Conservation (phyloP, 1,284 basidiomycete species). For the Leccinum griseonigrum region DNA sequence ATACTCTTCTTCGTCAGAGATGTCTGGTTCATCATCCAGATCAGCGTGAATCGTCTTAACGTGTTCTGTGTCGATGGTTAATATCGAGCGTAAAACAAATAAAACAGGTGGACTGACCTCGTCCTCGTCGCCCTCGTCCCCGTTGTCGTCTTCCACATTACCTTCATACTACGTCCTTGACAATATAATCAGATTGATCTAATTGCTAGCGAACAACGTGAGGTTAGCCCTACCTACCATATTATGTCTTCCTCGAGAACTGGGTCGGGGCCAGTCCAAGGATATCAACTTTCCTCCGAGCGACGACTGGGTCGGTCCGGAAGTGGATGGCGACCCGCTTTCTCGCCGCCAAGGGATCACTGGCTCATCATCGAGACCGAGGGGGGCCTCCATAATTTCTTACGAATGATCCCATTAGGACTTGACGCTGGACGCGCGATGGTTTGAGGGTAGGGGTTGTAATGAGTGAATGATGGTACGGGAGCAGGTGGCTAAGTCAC, state of each 20-base stretch:
- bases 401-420: conserved; percentile 68
- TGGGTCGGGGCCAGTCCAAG: conserved; percentile 37
- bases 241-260: conserved; percentile 56
- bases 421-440: conserved; percentile 73
- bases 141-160: conserved; percentile 49
- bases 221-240: conserved; percentile 63
- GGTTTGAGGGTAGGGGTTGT: conserved; percentile 65
- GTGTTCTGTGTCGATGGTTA: conserved; percentile 25
- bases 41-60: conserved; percentile 48
- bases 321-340: conserved; percentile 30
- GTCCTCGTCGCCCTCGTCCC: conserved; percentile 44
- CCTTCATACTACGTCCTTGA: conserved; percentile 55
- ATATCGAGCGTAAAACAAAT: background rate
- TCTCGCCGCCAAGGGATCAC: conserved; percentile 67
- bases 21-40: conserved; percentile 59
- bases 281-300: conserved; percentile 31
- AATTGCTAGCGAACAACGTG: background rate
- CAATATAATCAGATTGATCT: conserved; percentile 8
- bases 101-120: conserved; percentile 30
- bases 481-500: conserved; percentile 64
- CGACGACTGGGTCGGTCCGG: conserved; percentile 23
- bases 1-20: conserved; percentile 72
- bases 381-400: conserved; percentile 55
- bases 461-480: conserved; percentile 60
- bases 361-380: conserved; percentile 47